Evolutionary conservation across 306 rosid species (phyloP).

Genomic region (Cucurbita ficifolia): DNA sequence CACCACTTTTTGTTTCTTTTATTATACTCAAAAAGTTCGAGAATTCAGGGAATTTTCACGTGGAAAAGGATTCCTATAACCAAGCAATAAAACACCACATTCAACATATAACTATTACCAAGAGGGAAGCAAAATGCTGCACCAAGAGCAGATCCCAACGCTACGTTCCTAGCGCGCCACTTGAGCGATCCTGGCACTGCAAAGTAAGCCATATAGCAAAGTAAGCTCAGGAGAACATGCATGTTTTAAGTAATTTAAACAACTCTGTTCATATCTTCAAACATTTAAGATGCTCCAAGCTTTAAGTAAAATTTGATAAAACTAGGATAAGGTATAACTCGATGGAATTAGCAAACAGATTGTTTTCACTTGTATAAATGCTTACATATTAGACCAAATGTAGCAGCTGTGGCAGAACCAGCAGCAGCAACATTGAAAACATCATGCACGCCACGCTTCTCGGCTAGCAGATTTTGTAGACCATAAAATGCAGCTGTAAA

Average conservation of each 20-base stretch:
- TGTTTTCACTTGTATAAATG: constrained; percentile 5
- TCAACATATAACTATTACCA: constrained; percentile 30
- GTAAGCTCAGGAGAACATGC: background rate
- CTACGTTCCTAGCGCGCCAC: constrained; percentile 82
- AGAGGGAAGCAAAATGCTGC: constrained; percentile 83
- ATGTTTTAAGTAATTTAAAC: background rate
- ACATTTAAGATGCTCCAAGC: background rate
- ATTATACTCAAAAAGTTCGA: background rate
- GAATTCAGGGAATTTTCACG: background rate
- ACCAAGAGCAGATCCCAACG: constrained; percentile 66
- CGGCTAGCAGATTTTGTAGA: constrained; percentile 68
- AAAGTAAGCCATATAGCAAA: constrained; percentile 8
- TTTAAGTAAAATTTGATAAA: background rate
- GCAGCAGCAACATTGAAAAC: constrained; percentile 80
- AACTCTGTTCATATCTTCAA: background rate
- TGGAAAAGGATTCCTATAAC: background rate
- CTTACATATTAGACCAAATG: constrained; percentile 82
- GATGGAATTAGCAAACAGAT: background rate
- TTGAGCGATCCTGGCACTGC: constrained; percentile 80
- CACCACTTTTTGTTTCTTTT: background rate
- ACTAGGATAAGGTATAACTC: background rate
- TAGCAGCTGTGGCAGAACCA: constrained; percentile 90
- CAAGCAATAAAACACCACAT: background rate
- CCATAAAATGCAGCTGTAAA: constrained; percentile 74
- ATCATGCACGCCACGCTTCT: constrained; percentile 76